Evolutionary conservation across 345 rosid genomes (phyloP), one percentile per base, ranked within the genome.

Genomic region (Lepidium africanum): DNA sequence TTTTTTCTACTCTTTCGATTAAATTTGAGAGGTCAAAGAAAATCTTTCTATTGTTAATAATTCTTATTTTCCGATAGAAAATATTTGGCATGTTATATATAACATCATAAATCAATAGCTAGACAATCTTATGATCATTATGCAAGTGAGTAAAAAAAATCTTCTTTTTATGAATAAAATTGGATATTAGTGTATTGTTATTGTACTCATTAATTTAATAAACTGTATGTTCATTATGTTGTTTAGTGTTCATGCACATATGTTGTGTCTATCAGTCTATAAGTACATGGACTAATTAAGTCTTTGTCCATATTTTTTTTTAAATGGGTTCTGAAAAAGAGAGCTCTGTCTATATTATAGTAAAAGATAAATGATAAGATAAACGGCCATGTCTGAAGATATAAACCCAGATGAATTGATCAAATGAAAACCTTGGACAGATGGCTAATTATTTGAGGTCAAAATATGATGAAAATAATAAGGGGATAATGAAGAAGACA

Each of bases 231-330:
- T 32, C 38, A 57, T 10, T 39, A 7, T 65, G 66, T 72, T 70
- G 58, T 63, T 56, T 72, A 46, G 51, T 55, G 70, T 38, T 46
- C 64, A 72, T 63, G 70, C 50, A 72, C 76, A 63, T 54, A 72
- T 55, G 58, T 58, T 55, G 41, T 55, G 76, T 72, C 76, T 38
- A 54, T 71, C 50, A 72, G 58, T 55, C 63, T 71, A 71, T 71
- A 71, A 46, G 76, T 46, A 63, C 14, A 63, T 71, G 47, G 64
- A 71, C 70, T 46, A 15, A 17, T 54, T 3, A 71, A 71, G 48
- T 62, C 69, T 53, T 71, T 7, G 40, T 52, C 61, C 45, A 35
- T 42, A 8, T 21, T 51, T 21, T 51, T 50, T 37, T 37, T 37
- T 50, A 9, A 37, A 36, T 15, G 12, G 25, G 25, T 10, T 60